phyloP scores from a whole-genome alignment of 1,284 basidiomycete genomes.

The Afroboletus lepidellus region DNA sequence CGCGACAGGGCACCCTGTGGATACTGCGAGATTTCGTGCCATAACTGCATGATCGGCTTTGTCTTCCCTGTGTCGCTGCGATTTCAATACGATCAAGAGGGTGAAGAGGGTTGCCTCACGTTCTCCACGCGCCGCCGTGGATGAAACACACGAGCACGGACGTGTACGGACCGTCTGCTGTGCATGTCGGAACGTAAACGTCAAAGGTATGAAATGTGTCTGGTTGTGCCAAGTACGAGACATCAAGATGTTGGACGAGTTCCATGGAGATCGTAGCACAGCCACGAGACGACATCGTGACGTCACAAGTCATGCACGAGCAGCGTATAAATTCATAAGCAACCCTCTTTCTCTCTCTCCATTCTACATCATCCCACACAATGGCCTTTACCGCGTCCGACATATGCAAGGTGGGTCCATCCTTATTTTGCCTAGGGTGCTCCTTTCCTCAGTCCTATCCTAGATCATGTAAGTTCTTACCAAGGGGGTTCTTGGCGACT shows the following conservation, averaged over 20 bases:
- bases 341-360: not conserved
- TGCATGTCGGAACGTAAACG: slow-evolving; percentile 38
- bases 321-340: slow-evolving; percentile 20
- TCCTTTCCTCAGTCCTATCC: slow-evolving; percentile 3
- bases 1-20: slow-evolving; percentile 56
- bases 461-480: slow-evolving; percentile 37
- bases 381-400: slow-evolving; percentile 76
- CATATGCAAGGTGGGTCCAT: slow-evolving; percentile 60
- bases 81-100: slow-evolving; percentile 3
- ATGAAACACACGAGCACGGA: slow-evolving; percentile 55
- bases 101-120: slow-evolving; percentile 45
- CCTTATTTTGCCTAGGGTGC: not conserved
- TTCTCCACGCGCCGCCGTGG: slow-evolving; percentile 79
- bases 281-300: slow-evolving; percentile 19
- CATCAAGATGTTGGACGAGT: slow-evolving; percentile 31
- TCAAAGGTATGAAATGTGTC: slow-evolving; percentile 48
- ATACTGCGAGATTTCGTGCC: slow-evolving; percentile 48
- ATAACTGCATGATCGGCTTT: slow-evolving; percentile 58
- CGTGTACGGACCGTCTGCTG: not conserved
- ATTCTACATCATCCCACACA: slow-evolving; percentile 9
- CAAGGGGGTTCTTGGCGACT: not conserved
- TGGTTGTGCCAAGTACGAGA: slow-evolving; percentile 40
- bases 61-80: slow-evolving; percentile 53
- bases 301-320: slow-evolving; percentile 19
- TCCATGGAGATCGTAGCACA: slow-evolving; percentile 12